Evolutionary conservation across 805 yeast species (phyloP).

Genomic region (Cyberlindnera maritima): DNA sequence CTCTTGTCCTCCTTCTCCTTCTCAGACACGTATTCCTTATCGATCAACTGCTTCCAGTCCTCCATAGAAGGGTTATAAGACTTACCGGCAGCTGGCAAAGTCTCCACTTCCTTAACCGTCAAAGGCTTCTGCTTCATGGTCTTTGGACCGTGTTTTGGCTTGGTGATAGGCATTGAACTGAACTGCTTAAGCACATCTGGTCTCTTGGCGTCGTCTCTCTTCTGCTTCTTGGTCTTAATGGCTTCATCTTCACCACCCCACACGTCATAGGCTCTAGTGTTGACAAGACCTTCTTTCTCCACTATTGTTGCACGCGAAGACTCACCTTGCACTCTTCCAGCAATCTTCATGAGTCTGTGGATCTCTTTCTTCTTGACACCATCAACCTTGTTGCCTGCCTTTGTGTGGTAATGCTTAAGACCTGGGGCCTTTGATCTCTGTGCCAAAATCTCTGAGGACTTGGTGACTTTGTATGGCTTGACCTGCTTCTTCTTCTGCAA

Average conservation of each 20-base stretch:
- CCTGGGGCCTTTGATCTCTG: conserved; percentile 78
- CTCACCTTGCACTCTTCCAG: conserved; percentile 68
- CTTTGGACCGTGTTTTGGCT: conserved; percentile 51
- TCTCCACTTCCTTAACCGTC: conserved; percentile 47
- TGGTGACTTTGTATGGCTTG: conserved; percentile 30
- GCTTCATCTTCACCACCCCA: conserved; percentile 51
- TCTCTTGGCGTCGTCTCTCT: conserved; percentile 22
- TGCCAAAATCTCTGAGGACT: conserved; percentile 51
- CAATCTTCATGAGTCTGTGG: conserved; percentile 56
- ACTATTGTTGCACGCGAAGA: conserved; percentile 48
- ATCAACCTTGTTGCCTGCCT: conserved; percentile 50
- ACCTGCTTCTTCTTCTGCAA: conserved; percentile 36
- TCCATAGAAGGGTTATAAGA: conserved; percentile 89
- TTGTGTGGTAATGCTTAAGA: conserved; percentile 40
- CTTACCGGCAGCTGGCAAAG: conserved; percentile 77
- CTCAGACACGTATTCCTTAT: conserved; percentile 64
- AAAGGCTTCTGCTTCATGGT: conserved; percentile 54
- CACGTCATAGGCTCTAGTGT: conserved; percentile 54
- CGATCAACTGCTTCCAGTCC: conserved; percentile 74
- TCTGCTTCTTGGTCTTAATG: conserved; percentile 13
- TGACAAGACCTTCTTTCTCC: conserved; percentile 63
- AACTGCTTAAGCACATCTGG: conserved; percentile 40
- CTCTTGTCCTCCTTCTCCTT: conserved; percentile 64
- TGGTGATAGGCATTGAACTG: conserved; percentile 47
- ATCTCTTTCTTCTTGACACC: conserved; percentile 28